phyloP scores from a whole-genome alignment of 2,329 filamentous ascomycete genomes.

The Fusarium sp. region DNA sequence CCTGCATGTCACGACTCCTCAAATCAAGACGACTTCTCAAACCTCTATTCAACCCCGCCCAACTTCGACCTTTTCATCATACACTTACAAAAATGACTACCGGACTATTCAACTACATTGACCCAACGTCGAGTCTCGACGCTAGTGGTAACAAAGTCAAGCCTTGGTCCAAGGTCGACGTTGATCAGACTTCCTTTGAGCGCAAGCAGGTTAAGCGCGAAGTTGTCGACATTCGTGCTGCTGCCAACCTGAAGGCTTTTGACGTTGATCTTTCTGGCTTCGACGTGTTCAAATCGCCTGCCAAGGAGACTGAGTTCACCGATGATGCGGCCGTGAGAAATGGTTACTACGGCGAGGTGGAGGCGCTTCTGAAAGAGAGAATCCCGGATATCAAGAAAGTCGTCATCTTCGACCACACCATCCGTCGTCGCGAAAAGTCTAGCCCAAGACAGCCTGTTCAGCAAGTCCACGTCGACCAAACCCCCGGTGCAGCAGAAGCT shows the following conservation, averaged over 20 bases:
- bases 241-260: conserved; percentile 25
- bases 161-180: conserved; percentile 43
- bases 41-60: conserved; percentile 17
- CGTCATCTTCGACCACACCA: conserved; percentile 79
- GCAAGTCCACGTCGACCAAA: conserved; percentile 79
- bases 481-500: conserved; percentile 68
- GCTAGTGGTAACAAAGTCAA: conserved; percentile 20
- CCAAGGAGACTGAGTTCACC: conserved; percentile 65
- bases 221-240: conserved; percentile 41
- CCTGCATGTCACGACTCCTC: conserved; percentile 10
- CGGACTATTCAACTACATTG: conserved; percentile 35
- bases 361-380: conserved; percentile 65
- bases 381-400: conserved; percentile 69
- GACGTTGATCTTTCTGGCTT: conserved; percentile 45
- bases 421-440: conserved; percentile 65
- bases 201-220: conserved; percentile 37
- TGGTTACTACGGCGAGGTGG: conserved; percentile 72
- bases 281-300: conserved; percentile 44
- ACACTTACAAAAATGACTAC: conserved; percentile 31
- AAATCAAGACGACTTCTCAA: conserved; percentile 1
- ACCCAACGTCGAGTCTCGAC: conserved; percentile 32
- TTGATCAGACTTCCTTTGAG: conserved; percentile 36
- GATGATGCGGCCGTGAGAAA: conserved; percentile 66
- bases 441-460: conserved; percentile 73
- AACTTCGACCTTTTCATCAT: not conserved